These are phyloP conservation scores for Lentinula guzmanii DNA, from an alignment of 768 basidiomycete genomes.

Conservation along the genomic window DNA sequence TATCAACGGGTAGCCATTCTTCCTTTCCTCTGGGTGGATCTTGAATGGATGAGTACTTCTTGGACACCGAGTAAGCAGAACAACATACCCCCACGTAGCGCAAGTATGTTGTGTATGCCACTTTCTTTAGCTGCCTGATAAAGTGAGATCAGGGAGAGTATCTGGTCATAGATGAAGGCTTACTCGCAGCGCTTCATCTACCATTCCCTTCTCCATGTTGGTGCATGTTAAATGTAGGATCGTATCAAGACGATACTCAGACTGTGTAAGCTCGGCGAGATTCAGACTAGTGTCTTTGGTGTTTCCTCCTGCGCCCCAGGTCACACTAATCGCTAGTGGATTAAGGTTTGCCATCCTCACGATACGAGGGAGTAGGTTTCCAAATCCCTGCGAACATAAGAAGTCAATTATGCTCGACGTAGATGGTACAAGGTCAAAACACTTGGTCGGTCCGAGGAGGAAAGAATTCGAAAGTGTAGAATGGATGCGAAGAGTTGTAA, in stretches of 20 bases:
- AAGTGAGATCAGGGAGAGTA: constrained; percentile 6
- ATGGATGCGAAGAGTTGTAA: constrained; percentile 46
- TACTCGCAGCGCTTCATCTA: constrained; percentile 83
- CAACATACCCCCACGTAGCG: constrained; percentile 78
- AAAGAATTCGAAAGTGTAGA: constrained; percentile 96
- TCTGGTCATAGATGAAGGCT: constrained; percentile 14
- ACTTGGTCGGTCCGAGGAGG: constrained; percentile 93
- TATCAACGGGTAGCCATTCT: constrained; percentile 84
- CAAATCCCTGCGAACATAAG: constrained; percentile 60
- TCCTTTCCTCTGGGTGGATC: constrained; percentile 94
- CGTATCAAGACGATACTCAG: constrained; percentile 73
- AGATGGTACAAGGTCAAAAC: constrained; percentile 9
- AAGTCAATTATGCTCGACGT: background rate
- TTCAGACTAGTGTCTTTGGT: constrained; percentile 87
- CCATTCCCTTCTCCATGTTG: constrained; percentile 86
- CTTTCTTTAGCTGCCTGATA: constrained; percentile 67
- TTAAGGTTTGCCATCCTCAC: constrained; percentile 69
- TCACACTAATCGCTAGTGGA: constrained; percentile 85
- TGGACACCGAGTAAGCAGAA: background rate
- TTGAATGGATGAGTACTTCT: constrained; percentile 20
- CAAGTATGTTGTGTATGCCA: constrained; percentile 86
- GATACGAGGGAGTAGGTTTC: constrained; percentile 86
- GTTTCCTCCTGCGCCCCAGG: constrained; percentile 96
- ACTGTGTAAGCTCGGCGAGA: constrained; percentile 73
- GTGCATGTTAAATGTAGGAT: constrained; percentile 96